phyloP scores from a whole-genome alignment of 2,329 filamentous ascomycete genomes.

The Penicillium sp. region DNA sequence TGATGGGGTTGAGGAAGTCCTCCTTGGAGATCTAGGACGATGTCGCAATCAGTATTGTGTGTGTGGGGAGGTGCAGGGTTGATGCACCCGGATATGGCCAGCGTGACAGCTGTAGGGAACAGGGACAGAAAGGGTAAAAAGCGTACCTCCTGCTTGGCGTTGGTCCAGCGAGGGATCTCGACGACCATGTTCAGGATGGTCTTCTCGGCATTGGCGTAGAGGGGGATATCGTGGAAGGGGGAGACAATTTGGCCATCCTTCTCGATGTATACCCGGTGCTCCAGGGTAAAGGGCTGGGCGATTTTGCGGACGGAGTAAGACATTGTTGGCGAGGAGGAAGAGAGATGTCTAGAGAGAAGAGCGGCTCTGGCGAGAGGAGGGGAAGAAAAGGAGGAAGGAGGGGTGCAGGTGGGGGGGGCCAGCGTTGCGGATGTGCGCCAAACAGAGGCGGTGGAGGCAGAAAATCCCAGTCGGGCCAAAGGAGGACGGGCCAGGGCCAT shows the following conservation, averaged over 20 bases:
- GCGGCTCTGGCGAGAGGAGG: conserved; percentile 42
- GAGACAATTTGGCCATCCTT: conserved; percentile 94
- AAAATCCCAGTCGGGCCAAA: conserved; percentile 37
- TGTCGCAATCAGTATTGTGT: conserved; percentile 22
- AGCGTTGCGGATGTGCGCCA: conserved; percentile 43
- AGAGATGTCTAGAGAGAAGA: conserved; percentile 55
- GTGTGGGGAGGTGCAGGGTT: not conserved
- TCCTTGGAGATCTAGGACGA: conserved; percentile 88
- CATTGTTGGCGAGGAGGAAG: conserved; percentile 44
- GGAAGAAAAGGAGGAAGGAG: conserved; percentile 33
- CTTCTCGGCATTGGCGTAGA: conserved; percentile 96
- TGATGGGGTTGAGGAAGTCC: conserved; percentile 97
- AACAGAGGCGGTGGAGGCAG: conserved; percentile 40
- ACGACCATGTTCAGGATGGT: conserved; percentile 98
- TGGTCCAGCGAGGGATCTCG: conserved; percentile 99
- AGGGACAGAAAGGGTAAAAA: not conserved
- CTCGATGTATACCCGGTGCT: conserved; percentile 97
- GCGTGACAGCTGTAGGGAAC: no score
- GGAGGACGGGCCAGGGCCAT: conserved; percentile 31
- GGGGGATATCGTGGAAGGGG: conserved; percentile 97
- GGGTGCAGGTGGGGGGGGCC: conserved; percentile 47
- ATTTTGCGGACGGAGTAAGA: conserved; percentile 82
- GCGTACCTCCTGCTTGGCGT: conserved; percentile 96
- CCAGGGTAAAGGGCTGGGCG: conserved; percentile 86
- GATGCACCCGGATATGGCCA: not conserved